Conservation (phyloP, 2,329 filamentous ascomycete genomes). For the Fusarium chaquense region DNA sequence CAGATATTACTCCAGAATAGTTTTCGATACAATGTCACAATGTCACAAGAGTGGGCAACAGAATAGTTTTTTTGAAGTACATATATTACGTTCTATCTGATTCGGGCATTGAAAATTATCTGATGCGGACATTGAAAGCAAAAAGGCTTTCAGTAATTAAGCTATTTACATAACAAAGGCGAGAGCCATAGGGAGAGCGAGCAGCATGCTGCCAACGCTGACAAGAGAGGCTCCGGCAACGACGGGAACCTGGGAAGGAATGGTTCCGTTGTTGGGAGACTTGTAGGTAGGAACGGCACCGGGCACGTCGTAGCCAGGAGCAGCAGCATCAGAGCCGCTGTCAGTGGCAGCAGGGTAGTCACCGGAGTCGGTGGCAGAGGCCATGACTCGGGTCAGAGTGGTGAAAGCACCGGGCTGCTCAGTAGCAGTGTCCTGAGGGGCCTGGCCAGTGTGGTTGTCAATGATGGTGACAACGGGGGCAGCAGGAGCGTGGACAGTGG, state of each 20-base stretch:
- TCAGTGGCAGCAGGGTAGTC: conserved; percentile 12
- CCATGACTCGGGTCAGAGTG: conserved; percentile 30
- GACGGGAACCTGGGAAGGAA: conserved; percentile 23
- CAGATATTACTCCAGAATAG: too few species aligned
- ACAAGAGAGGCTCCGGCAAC: conserved; percentile 28
- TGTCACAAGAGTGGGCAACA: neutral
- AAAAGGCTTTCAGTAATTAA: conserved; percentile 27
- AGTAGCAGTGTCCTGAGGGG: conserved; percentile 8
- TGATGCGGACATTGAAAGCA: conserved; percentile 19
- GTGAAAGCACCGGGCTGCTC: conserved; percentile 24
- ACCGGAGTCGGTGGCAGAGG: conserved; percentile 26
- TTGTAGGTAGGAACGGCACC: conserved; percentile 30
- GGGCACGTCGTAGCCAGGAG: conserved; percentile 9
- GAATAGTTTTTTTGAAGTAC: neutral
- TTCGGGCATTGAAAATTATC: conserved; percentile 17
- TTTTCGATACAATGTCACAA: too few species aligned
- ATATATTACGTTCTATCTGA: conserved; percentile 27
- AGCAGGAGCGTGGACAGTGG: conserved; percentile 19
- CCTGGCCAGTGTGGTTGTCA: conserved; percentile 22
- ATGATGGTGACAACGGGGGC: conserved; percentile 37
- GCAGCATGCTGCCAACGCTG: conserved; percentile 24
- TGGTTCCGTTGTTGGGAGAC: conserved; percentile 26
- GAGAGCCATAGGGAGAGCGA: conserved; percentile 26
- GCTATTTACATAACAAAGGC: conserved; percentile 35
- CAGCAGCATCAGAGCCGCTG: neutral